Conservation (phyloP, 2,329 filamentous ascomycete genomes). For the Periconia macrospinosa region DNA sequence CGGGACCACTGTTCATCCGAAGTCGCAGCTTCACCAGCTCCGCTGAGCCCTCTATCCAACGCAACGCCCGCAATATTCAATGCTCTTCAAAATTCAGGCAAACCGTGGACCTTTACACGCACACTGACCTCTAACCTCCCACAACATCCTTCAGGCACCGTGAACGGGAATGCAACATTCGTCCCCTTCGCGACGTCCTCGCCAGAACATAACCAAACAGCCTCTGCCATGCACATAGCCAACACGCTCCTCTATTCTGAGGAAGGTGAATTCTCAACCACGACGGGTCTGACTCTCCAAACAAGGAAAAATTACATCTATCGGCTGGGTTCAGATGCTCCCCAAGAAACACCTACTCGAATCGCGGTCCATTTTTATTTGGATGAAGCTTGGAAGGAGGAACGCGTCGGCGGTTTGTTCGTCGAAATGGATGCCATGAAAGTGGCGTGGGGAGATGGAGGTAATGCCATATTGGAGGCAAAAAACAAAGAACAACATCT, state of each 20-base stretch:
- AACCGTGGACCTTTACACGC: constrained; percentile 65
- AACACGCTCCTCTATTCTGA: constrained; percentile 69
- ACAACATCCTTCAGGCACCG: constrained; percentile 66
- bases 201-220: no score
- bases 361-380: no score
- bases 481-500: constrained; percentile 67
- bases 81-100: constrained; percentile 8
- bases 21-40: no score
- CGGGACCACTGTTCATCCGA: no score
- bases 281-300: constrained; percentile 57
- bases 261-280: constrained; percentile 65
- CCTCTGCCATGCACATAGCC: no score
- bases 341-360: no score
- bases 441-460: constrained; percentile 25
- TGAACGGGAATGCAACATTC: constrained; percentile 67
- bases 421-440: constrained; percentile 63
- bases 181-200: constrained; percentile 56
- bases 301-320: constrained; percentile 72
- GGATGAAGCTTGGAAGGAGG: constrained; percentile 24
- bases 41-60: not conserved
- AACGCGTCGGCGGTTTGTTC: constrained; percentile 68
- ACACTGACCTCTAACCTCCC: constrained; percentile 58
- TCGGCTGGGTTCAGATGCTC: constrained; percentile 55
- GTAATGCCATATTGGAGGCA: constrained; percentile 19
- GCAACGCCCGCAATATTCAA: constrained; percentile 15